A percentile compares a stretch with the other conserved stretches of the same genome.
Evolutionary conservation across 176 grass and related monocot genomes (phyloP).

Genomic region (Oryza brachyantha): DNA sequence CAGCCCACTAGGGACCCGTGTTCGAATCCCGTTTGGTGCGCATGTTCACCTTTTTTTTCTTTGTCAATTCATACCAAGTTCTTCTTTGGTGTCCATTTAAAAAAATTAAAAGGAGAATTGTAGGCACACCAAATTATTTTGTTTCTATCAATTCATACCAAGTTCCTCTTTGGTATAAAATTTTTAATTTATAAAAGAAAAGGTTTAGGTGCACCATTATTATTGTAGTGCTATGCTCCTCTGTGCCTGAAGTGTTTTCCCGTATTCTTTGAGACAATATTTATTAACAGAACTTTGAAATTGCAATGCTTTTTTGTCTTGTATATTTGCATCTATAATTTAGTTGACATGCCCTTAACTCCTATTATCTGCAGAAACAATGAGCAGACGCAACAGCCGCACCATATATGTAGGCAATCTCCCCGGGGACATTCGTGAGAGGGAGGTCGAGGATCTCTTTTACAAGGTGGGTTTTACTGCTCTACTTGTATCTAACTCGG

Average conservation of each 20-base stretch:
- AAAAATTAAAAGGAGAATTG: no score
- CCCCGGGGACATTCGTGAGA: constrained; percentile 90
- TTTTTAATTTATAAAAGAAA: no score
- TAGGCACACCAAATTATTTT: no score
- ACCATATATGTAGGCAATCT: constrained; percentile 94
- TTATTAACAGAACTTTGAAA: neutral
- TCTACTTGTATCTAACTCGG: neutral
- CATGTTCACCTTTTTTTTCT: no score
- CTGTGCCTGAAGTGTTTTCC: neutral
- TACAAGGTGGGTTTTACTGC: constrained; percentile 59
- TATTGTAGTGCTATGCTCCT: neutral
- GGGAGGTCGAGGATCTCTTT: constrained; percentile 94
- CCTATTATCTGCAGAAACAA: constrained; percentile 38
- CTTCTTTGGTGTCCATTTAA: no score
- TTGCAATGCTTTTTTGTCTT: neutral
- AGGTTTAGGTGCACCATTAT: neutral
- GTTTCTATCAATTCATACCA: no score
- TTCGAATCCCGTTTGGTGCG: no score
- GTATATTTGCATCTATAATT: neutral
- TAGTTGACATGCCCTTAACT: neutral
- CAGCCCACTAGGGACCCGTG: no score
- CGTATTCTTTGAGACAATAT: neutral
- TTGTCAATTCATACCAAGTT: no score
- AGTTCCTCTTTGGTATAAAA: no score
- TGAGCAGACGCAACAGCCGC: constrained; percentile 72